Evolutionary conservation across 2,329 filamentous ascomycete species (phyloP).

Genomic region (Drechslerella dactyloides): DNA sequence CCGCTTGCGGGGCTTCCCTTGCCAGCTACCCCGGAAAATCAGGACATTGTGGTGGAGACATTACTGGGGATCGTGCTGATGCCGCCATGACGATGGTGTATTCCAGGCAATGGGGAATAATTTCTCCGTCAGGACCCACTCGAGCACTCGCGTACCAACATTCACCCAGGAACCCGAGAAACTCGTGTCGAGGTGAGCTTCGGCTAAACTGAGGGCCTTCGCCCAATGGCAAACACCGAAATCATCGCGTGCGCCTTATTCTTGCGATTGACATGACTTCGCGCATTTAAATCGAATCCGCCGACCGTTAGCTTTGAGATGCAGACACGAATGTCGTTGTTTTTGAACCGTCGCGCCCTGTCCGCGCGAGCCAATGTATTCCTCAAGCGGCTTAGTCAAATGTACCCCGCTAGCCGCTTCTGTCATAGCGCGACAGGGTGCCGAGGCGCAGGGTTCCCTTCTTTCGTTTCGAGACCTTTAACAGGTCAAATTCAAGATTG

Average conservation of each 20-base stretch:
- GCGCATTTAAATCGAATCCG: background rate
- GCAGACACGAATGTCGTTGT: too few species aligned
- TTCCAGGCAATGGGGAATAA: constrained; percentile 35
- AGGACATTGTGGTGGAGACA: constrained; percentile 16
- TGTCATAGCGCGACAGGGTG: too few species aligned
- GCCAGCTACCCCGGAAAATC: constrained; percentile 24
- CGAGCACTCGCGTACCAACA: background rate
- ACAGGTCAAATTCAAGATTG: too few species aligned
- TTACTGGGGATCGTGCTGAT: constrained; percentile 1
- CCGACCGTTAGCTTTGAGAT: too few species aligned
- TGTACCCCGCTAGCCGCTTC: too few species aligned
- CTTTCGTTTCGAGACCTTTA: too few species aligned
- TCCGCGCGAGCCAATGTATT: too few species aligned
- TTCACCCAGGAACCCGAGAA: background rate
- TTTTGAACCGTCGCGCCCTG: too few species aligned
- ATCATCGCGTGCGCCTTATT: background rate
- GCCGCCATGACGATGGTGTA: constrained; percentile 11
- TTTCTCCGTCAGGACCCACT: constrained; percentile 30
- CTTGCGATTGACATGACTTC: background rate
- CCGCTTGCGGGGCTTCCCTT: background rate
- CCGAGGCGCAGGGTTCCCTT: too few species aligned
- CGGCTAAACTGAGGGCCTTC: background rate
- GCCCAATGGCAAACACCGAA: background rate
- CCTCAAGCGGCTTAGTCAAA: too few species aligned
- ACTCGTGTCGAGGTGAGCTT: constrained; percentile 1